phyloP scores from a whole-genome alignment of 2,329 filamentous ascomycete genomes.

The Penicillium sp. region DNA sequence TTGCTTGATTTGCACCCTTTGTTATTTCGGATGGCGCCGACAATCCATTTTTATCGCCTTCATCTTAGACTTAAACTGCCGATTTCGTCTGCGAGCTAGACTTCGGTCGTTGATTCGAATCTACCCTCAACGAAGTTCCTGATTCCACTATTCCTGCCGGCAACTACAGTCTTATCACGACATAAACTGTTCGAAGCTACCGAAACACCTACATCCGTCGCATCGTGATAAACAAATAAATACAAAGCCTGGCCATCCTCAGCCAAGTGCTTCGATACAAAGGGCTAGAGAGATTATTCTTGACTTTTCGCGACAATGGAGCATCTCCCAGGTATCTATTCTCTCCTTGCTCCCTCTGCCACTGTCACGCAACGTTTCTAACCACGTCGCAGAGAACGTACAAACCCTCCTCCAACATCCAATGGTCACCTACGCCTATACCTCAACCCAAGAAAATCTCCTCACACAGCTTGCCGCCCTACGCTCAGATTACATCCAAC shows the following conservation, averaged over 20 bases:
- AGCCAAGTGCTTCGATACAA: too few relatives aligned
- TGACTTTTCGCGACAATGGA: conserved; percentile 11
- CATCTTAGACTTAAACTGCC: not conserved
- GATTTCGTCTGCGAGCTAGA: not conserved
- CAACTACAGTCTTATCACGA: too few relatives aligned
- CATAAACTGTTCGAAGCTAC: too few relatives aligned
- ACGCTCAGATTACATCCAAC: conserved; percentile 42
- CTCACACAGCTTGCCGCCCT: conserved; percentile 23
- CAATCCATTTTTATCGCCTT: conserved; percentile 2
- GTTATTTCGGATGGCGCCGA: conserved; percentile 4
- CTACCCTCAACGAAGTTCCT: too few relatives aligned
- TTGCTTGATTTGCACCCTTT: conserved; percentile 21
- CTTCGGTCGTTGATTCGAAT: too few relatives aligned
- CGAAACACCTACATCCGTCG: not conserved
- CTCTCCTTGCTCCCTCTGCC: not conserved
- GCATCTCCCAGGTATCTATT: conserved; percentile 16
- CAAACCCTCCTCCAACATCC: conserved; percentile 17
- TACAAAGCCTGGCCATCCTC: too few relatives aligned
- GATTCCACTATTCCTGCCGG: too few relatives aligned
- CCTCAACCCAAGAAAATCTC: conserved; percentile 16
- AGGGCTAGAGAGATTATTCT: conserved; percentile 24
- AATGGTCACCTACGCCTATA: conserved; percentile 15
- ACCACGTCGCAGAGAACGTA: conserved; percentile 19
- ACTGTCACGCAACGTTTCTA: not conserved
- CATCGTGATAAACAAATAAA: conserved; percentile 1